A percentile compares a stretch with the other conserved stretches of the same genome.
phyloP scores from a whole-genome alignment of 2,329 filamentous ascomycete species.

The Parastagonospora avenae region DNA sequence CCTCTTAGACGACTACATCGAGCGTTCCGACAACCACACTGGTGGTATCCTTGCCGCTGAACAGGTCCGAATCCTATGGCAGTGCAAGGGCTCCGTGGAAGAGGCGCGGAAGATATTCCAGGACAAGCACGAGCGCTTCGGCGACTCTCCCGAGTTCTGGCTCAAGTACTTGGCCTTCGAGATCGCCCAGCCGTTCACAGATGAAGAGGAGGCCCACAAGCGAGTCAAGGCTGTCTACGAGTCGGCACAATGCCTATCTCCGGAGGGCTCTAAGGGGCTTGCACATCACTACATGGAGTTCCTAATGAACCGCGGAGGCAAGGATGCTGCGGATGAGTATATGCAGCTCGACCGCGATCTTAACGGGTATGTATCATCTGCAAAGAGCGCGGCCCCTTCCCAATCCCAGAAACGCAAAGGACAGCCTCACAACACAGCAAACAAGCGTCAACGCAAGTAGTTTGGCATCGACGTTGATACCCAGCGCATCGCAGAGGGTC shows the following conservation, averaged over 20 bases:
- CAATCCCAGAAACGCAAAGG: constrained; percentile 31
- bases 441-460: constrained; percentile 38
- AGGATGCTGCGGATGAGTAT: constrained; percentile 85
- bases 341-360: constrained; percentile 82
- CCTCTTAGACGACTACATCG: constrained; percentile 79
- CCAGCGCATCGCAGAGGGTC: no score
- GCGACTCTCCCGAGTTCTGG: constrained; percentile 89
- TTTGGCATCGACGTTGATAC: constrained; percentile 9
- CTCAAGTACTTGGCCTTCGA: constrained; percentile 87
- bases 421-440: constrained; percentile 42
- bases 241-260: constrained; percentile 68
- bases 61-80: constrained; percentile 87
- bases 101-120: constrained; percentile 84
- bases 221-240: constrained; percentile 83
- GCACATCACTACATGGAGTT: constrained; percentile 81
- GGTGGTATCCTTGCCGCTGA: constrained; percentile 88
- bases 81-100: constrained; percentile 77
- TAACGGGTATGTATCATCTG: constrained; percentile 65
- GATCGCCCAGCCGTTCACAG: constrained; percentile 75
- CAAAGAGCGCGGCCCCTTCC: constrained; percentile 31
- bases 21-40: constrained; percentile 73
- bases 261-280: constrained; percentile 73
- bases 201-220: constrained; percentile 67
- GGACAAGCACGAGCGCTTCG: constrained; percentile 81
- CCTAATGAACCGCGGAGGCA: constrained; percentile 79